Evolutionary conservation across 2,329 filamentous ascomycete species (phyloP).

Genomic region (Epichloe scottii): DNA sequence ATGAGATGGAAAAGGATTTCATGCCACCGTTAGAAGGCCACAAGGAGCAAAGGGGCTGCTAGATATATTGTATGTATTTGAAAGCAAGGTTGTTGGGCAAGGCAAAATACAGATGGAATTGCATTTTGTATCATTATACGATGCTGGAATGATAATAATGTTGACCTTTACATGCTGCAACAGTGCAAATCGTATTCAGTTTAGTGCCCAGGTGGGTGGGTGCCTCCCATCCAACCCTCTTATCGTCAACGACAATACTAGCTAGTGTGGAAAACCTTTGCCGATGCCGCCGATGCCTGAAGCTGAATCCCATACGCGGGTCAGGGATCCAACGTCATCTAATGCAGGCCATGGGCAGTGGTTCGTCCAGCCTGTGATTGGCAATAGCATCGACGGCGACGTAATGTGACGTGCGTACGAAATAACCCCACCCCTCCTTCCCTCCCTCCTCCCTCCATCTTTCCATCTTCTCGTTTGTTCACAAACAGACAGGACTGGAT

Average conservation of each 20-base stretch:
- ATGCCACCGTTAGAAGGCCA: neutral
- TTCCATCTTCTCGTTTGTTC: neutral
- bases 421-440: neutral
- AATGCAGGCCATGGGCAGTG: neutral
- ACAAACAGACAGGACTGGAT: neutral
- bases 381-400: neutral
- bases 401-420: neutral
- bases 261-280: neutral
- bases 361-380: neutral
- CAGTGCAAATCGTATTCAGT: neutral
- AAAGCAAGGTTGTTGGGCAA: neutral
- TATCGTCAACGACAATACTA: too few species aligned
- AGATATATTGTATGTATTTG: neutral
- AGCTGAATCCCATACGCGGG: neutral
- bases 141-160: neutral
- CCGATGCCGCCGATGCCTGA: constrained; percentile 5
- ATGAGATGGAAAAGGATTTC: neutral
- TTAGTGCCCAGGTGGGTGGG: neutral
- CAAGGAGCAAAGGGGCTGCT: neutral
- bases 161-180: neutral
- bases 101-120: neutral
- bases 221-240: too few species aligned
- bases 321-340: neutral
- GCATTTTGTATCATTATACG: neutral
- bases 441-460: neutral